phyloP scores from a whole-genome alignment of 2,329 filamentous ascomycete species.

The Ophiostoma himal-ulmi region DNA sequence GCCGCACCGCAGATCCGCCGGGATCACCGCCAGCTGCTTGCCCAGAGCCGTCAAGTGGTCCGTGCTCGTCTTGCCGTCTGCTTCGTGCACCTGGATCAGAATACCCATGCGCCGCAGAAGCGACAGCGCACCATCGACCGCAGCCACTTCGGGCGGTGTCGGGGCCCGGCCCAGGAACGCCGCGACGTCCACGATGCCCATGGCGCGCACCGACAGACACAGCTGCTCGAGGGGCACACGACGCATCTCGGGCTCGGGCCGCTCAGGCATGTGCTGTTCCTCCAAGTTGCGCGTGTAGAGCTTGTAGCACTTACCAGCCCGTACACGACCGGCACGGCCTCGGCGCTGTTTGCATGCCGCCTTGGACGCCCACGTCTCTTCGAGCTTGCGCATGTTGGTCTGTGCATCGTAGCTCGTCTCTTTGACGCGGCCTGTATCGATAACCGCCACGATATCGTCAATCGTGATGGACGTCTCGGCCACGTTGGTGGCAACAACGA shows the following conservation, averaged over 20 bases:
- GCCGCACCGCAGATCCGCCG: slow-evolving; percentile 83
- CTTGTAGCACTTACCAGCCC: slow-evolving; percentile 89
- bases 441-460: slow-evolving; percentile 91
- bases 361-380: slow-evolving; percentile 90
- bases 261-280: slow-evolving; percentile 68
- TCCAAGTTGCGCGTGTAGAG: slow-evolving; percentile 86
- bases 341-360: slow-evolving; percentile 92
- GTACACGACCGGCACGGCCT: slow-evolving; percentile 87
- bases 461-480: slow-evolving; percentile 98
- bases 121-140: slow-evolving; percentile 77
- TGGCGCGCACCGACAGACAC: slow-evolving; percentile 88
- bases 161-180: slow-evolving; percentile 78
- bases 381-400: slow-evolving; percentile 89
- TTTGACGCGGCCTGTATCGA: slow-evolving; percentile 92
- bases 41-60: slow-evolving; percentile 78
- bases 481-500: slow-evolving; percentile 93
- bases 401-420: slow-evolving; percentile 90
- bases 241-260: slow-evolving; percentile 89
- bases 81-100: slow-evolving; percentile 39
- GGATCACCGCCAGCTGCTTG: slow-evolving; percentile 88
- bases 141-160: slow-evolving; percentile 78
- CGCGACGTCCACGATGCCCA: slow-evolving; percentile 80
- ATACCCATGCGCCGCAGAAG: slow-evolving; percentile 82
- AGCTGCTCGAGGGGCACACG: slow-evolving; percentile 90
- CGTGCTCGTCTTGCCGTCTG: slow-evolving; percentile 49